Percentiles rank a stretch among this genome's conserved stretches.
These are phyloP conservation scores for Saccharomyces pastorianus DNA, from an alignment of 1,139 yeast genomes.

Conservation along the genomic window DNA sequence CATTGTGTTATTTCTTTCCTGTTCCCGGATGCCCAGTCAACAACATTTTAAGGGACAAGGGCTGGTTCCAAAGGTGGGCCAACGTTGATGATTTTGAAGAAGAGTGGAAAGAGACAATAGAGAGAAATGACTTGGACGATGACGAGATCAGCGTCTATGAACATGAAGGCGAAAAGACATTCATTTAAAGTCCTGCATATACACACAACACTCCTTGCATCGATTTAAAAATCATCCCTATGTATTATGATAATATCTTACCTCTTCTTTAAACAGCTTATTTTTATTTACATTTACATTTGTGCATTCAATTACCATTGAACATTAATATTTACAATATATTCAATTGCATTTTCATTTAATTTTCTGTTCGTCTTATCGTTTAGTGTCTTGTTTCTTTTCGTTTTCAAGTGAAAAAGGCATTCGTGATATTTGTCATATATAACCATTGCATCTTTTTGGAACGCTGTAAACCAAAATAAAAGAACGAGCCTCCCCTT, in stretches of 20 bases:
- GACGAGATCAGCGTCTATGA: slow-evolving; percentile 19
- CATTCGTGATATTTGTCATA: background rate
- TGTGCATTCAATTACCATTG: background rate
- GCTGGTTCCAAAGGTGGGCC: slow-evolving; percentile 54
- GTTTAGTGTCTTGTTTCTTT: background rate
- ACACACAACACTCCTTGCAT: background rate
- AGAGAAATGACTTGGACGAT: slow-evolving; percentile 15
- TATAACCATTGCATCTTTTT: background rate
- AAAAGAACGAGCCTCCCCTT: background rate
- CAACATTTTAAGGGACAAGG: slow-evolving; percentile 41
- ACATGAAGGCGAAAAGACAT: slow-evolving; percentile 15
- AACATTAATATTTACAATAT: background rate
- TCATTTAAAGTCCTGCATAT: slow-evolving; percentile 8
- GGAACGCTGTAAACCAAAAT: background rate
- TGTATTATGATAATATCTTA: background rate
- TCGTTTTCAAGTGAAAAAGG: background rate
- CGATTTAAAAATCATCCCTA: background rate
- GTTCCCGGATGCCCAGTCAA: slow-evolving; percentile 49
- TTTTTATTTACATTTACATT: background rate
- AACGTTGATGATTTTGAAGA: slow-evolving; percentile 59
- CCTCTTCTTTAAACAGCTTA: background rate
- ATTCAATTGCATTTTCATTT: background rate
- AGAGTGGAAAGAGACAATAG: slow-evolving; percentile 24
- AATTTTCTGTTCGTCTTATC: background rate
- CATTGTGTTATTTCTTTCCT: slow-evolving; percentile 49